Evolutionary conservation across 208 protist species (phyloP), one percentile per base, ranked within the genome.

Genomic region (Blechomonas ayalai): DNA sequence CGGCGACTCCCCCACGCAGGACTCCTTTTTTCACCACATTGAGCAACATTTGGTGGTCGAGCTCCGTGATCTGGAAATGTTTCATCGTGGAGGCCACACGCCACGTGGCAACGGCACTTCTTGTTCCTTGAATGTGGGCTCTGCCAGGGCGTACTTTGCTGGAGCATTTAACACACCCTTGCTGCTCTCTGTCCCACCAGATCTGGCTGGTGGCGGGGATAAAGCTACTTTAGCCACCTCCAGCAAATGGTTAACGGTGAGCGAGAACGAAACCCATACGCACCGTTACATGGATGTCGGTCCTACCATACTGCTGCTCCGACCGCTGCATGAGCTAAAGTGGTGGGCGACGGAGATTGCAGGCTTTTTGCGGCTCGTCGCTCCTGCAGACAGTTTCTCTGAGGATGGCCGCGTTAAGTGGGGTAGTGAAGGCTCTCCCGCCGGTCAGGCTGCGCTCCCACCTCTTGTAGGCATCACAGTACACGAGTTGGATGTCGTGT

Each of bases 251-350:
- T n/a, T 90, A 0, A 51, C 73, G 2, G 51, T 82, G 26, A 76
- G 68, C 40, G 45, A 68, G n/a, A 85, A 82, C 40, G 64, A 71
- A 7, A 58, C 59, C n/a, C 44, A 50, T 13, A 81, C 74, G 4
- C 64, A 62, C 26, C 26, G 73, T 2, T 52, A 57, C 10, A 53
- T 72, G 6, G 47, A 31, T 23, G 31, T 90, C n/a, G 35, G 59
- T 13, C 67, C 54, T 8, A 71, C 59, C 33, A 36, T 68, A 2
- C 25, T 90, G n/a, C 44, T 81, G 9, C 39, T 66, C 29, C 56
- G 75, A 10, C 73, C 75, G 2, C 28, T 67, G 37, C 75, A 81
- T 55, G 81, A 90, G 45, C 46, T 76, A 46, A 48, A 42, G 8
- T 90, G 81, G 81, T 90, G 81, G 81, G 23, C 40, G 3, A 35